phyloP scores from a whole-genome alignment of 2,329 filamentous ascomycete species.

The Exophiala sp. region DNA sequence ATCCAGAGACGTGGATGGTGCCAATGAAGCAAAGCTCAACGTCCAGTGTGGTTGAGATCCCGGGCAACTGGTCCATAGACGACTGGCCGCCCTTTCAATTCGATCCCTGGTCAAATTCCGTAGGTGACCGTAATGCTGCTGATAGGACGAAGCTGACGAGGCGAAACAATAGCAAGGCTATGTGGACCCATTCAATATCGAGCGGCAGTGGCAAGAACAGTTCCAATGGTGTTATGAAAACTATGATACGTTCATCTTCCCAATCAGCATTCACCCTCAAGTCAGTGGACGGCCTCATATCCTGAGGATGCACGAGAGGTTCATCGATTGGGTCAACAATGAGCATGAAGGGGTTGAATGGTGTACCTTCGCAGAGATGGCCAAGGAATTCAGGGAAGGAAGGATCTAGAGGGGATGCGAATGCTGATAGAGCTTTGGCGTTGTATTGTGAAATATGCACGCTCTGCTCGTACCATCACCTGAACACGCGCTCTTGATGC shows the following conservation, averaged over 20 bases:
- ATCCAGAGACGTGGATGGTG: conserved; percentile 37
- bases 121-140: too few species aligned
- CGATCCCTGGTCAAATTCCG: too few species aligned
- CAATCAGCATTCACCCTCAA: conserved; percentile 70
- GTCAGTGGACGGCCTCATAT: conserved; percentile 35
- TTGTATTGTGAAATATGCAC: too few species aligned
- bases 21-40: conserved; percentile 42
- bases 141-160: conserved; percentile 31
- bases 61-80: conserved; percentile 41
- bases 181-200: conserved; percentile 50
- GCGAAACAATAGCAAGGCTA: conserved; percentile 48
- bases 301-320: not conserved
- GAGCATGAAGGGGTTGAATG: not conserved
- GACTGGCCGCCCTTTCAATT: conserved; percentile 34
- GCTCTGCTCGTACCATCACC: too few species aligned
- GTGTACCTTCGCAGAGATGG: not conserved
- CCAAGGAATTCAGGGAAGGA: not conserved
- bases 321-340: not conserved
- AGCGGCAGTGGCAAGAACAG: conserved; percentile 48
- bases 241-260: conserved; percentile 70
- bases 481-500: too few species aligned
- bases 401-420: too few species aligned
- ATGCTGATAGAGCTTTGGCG: too few species aligned
- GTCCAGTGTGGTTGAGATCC: conserved; percentile 41
- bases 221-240: conserved; percentile 67